Conservation (phyloP, 2,329 filamentous ascomycete species). For the Eurotiales sp. region DNA sequence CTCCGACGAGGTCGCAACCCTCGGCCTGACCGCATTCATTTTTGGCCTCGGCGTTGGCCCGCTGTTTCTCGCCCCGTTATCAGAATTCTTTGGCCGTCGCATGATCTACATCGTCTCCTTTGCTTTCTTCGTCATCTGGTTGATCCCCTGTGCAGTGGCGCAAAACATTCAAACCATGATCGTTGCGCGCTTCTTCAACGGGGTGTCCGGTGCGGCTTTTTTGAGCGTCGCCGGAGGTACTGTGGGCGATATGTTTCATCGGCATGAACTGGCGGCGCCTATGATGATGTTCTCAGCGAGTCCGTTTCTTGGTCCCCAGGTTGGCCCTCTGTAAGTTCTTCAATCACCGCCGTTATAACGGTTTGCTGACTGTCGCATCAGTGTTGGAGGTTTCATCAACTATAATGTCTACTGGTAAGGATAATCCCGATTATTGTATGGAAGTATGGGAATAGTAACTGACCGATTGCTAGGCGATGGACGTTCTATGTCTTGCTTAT, state of each 20-base stretch:
- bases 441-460: not conserved
- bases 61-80: slow-evolving; percentile 60
- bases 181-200: slow-evolving; percentile 67
- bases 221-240: slow-evolving; percentile 74
- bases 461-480: slow-evolving; percentile 57
- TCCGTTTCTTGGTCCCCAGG: slow-evolving; percentile 56
- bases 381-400: slow-evolving; percentile 74
- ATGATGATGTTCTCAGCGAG: slow-evolving; percentile 78
- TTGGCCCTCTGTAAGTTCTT: slow-evolving; percentile 49
- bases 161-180: slow-evolving; percentile 77
- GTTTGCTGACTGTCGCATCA: slow-evolving; percentile 32
- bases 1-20: slow-evolving; percentile 67
- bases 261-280: slow-evolving; percentile 66
- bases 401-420: slow-evolving; percentile 62
- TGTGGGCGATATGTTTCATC: slow-evolving; percentile 73
- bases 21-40: slow-evolving; percentile 81
- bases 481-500: slow-evolving; percentile 82
- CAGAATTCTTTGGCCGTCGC: slow-evolving; percentile 77
- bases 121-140: slow-evolving; percentile 69
- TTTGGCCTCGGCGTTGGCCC: slow-evolving; percentile 68
- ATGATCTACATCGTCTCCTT: slow-evolving; percentile 77
- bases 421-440: not conserved
- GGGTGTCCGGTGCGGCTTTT: slow-evolving; percentile 49
- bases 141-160: slow-evolving; percentile 79
- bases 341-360: not conserved